phyloP scores from a whole-genome alignment of 2,329 filamentous ascomycete genomes.

The Beauveria australis region DNA sequence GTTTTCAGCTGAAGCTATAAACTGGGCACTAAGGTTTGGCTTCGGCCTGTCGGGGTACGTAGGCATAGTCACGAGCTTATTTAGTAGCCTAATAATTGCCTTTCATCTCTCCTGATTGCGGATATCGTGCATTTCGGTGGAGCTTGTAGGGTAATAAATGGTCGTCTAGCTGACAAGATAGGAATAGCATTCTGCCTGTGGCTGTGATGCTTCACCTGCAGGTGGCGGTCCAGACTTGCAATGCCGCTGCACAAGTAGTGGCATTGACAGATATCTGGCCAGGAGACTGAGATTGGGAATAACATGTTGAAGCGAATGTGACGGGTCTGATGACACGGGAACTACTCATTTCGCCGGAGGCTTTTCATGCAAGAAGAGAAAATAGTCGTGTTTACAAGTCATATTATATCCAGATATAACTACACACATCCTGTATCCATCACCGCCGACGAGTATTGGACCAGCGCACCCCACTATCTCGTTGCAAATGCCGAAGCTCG shows the following conservation, averaged over 20 bases:
- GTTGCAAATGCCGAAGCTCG: slow-evolving; percentile 3
- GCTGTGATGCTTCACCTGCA: background rate
- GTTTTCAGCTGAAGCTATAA: background rate
- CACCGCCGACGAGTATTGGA: background rate
- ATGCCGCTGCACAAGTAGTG: background rate
- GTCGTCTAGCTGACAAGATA: background rate
- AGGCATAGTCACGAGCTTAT: slow-evolving; percentile 3
- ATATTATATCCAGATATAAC: background rate
- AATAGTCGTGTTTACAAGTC: background rate
- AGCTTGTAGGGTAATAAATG: background rate
- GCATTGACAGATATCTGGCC: background rate
- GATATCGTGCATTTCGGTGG: background rate
- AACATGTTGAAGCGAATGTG: background rate
- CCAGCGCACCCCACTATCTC: background rate
- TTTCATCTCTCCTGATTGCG: background rate
- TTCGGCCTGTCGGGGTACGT: slow-evolving; percentile 1
- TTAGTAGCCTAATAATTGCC: background rate
- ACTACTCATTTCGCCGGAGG: background rate
- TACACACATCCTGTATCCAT: background rate
- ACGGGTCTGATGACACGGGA: background rate
- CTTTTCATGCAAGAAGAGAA: background rate
- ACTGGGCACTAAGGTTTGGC: background rate
- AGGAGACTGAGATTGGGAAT: too few relatives aligned
- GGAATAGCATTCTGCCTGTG: background rate
- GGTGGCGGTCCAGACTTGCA: background rate